Percentiles rank a stretch among this genome's conserved stretches.
Conservation (phyloP, 306 rosid species). For the Chamaecrista fasciculata region DNA sequence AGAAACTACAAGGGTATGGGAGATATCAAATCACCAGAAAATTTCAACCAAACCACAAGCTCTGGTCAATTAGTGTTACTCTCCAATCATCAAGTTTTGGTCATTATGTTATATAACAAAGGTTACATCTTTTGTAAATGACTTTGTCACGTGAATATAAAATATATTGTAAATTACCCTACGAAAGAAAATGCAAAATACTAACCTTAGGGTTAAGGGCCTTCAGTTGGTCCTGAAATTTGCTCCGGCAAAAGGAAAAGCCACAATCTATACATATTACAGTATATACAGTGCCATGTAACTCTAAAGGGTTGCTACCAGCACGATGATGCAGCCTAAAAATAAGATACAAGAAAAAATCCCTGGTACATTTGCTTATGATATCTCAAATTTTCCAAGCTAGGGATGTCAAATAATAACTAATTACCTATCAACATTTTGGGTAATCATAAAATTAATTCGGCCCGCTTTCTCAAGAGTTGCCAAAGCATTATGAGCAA, state of each 20-base stretch:
- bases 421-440: slow-evolving; percentile 84
- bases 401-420: slow-evolving; percentile 12
- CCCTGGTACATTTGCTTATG: slow-evolving; percentile 23
- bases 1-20: background rate
- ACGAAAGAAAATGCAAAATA: slow-evolving; percentile 14
- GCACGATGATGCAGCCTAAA: slow-evolving; percentile 90
- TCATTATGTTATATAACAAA: background rate
- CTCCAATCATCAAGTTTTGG: background rate
- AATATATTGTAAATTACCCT: too few relatives aligned
- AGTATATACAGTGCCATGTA: slow-evolving; percentile 92
- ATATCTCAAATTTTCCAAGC: slow-evolving; percentile 18
- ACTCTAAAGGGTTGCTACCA: slow-evolving; percentile 89
- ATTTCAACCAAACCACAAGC: background rate
- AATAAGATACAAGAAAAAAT: slow-evolving; percentile 35
- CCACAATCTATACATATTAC: slow-evolving; percentile 76
- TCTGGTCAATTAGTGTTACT: slow-evolving; percentile 4
- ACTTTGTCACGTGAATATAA: too few relatives aligned
- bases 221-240: slow-evolving; percentile 86
- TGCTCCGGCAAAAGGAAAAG: slow-evolving; percentile 60
- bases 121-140: slow-evolving; percentile 13
- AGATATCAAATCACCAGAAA: background rate
- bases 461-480: slow-evolving; percentile 71
- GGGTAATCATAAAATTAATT: slow-evolving; percentile 71
- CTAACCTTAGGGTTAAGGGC: slow-evolving; percentile 83
- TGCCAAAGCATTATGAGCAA: slow-evolving; percentile 74